These are phyloP conservation scores for Pichia membranifaciens DNA, from an alignment of 805 yeast genomes.

Conservation along the genomic window DNA sequence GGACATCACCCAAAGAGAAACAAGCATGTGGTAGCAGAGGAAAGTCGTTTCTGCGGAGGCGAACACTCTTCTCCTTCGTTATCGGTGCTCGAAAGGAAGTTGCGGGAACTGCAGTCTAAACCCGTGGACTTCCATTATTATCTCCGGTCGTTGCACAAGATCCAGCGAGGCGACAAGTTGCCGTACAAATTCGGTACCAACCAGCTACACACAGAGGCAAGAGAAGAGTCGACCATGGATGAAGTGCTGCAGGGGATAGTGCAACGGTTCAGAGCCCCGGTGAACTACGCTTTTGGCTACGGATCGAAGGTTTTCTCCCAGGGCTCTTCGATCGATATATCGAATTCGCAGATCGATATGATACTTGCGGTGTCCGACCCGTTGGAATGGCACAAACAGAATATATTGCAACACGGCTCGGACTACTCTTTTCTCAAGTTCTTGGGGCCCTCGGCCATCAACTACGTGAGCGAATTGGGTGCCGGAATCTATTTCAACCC, in stretches of 20 bases:
- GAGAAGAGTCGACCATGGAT: constrained; percentile 35
- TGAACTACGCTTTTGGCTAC: constrained; percentile 76
- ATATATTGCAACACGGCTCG: constrained; percentile 56
- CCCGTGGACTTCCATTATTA: constrained; percentile 34
- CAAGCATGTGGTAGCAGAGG: not conserved
- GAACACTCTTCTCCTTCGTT: not conserved
- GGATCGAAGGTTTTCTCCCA: constrained; percentile 93
- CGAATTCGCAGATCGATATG: constrained; percentile 71
- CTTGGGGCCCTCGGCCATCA: constrained; percentile 55
- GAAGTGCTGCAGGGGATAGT: constrained; percentile 33
- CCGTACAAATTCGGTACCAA: constrained; percentile 57
- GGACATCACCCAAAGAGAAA: not conserved
- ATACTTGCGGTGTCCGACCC: constrained; percentile 77
- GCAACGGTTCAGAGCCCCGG: constrained; percentile 3
- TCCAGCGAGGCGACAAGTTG: constrained; percentile 35
- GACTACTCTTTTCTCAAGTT: constrained; percentile 71
- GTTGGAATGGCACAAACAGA: constrained; percentile 68
- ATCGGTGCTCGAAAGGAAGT: constrained; percentile 22
- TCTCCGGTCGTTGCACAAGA: constrained; percentile 27
- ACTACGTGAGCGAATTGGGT: constrained; percentile 60
- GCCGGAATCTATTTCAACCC: constrained; percentile 96
- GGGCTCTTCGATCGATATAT: constrained; percentile 34
- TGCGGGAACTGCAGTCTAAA: constrained; percentile 25
- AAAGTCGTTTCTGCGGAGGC: not conserved
- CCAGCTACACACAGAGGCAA: constrained; percentile 40